These are phyloP conservation scores for Warburgia ugandensis DNA, from an alignment of 164 flowering plant genomes.

Conservation along the genomic window DNA sequence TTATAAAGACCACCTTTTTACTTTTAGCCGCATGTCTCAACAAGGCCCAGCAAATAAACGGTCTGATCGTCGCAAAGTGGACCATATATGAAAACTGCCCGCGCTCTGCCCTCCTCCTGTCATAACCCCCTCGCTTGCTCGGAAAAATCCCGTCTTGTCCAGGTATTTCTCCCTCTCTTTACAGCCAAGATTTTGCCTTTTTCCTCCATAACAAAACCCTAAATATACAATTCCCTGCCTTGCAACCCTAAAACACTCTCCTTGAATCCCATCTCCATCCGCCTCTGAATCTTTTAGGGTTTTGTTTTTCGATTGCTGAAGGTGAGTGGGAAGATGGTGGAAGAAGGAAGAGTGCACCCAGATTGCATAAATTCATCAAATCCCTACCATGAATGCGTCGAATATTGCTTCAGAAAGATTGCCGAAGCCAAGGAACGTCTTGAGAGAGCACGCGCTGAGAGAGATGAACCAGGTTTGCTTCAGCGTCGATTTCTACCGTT, in stretches of 20 bases:
- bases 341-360: conserved; percentile 36
- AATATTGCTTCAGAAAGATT: conserved; percentile 56
- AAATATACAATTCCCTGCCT: too few relatives aligned
- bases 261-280: too few relatives aligned
- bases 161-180: background rate
- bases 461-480: background rate
- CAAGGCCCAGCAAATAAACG: too few relatives aligned
- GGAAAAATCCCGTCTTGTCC: too few relatives aligned
- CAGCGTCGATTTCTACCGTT: background rate
- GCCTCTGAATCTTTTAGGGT: too few relatives aligned
- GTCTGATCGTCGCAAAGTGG: too few relatives aligned
- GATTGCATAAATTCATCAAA: conserved; percentile 74
- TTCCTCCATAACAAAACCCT: too few relatives aligned
- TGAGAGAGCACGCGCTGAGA: conserved; percentile 1
- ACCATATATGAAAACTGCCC: too few relatives aligned
- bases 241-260: conserved; percentile 7
- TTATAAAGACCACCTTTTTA: too few relatives aligned
- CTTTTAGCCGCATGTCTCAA: too few relatives aligned
- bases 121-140: too few relatives aligned
- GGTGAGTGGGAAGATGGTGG: conserved; percentile 19
- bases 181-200: background rate
- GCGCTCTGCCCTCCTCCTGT: too few relatives aligned
- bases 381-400: conserved; percentile 77
- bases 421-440: conserved; percentile 44
- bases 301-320: conserved; percentile 11